Base-by-base conservation (phyloP, 352 stramenopile species). In the Globisporangium acanthophoron region DNA sequence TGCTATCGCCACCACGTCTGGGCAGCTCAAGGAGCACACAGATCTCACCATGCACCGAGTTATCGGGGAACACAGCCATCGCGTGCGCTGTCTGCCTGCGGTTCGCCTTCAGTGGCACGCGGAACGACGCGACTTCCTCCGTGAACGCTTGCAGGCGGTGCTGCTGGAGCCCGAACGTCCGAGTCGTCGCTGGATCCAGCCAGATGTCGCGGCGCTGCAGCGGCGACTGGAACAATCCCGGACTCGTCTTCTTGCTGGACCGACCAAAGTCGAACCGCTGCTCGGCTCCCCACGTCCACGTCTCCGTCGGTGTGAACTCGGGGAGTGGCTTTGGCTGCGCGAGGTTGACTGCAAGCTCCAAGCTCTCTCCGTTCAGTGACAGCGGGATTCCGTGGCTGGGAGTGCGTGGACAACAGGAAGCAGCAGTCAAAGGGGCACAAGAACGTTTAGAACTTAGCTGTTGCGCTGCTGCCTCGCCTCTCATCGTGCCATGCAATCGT, bases 381-480 rank as follows among this genome's bases (percentile, higher is more conserved):
- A 92, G 59, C 11, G 76, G 78, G 39, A 92, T 88, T 8, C 80
- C 80, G 58, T 92, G 71, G 27, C 81, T 92, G 20, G 49, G 46
- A 16, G 39, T 9, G 13, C 13, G 11, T 15, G 18, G 9, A 15
- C 2, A 29, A 52, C 9, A 11, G 15, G 35, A 29, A 45, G 33
- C 35, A 41, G 35, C 11, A 41, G 9, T 13, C 35, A 15, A 35
- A 13, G 35, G 35, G 11, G 35, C 12, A 9, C 35, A 41, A 41
- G 12, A 12, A 3, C 11, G 35, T 41, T 41, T 41, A 41, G 35
- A 41, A 41, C 35, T 13, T 15, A 15, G 35, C 35, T 41, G 8
- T 41, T 9, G 35, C 2, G 12, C 12, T 41, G 35, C 35, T 41
- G 11, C 11, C 8, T 15, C 11, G 9, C 3, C 35, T 13, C 35